These are phyloP conservation scores for Capronia epimyces DNA, from an alignment of 2,329 filamentous ascomycete genomes.

Conservation along the genomic window DNA sequence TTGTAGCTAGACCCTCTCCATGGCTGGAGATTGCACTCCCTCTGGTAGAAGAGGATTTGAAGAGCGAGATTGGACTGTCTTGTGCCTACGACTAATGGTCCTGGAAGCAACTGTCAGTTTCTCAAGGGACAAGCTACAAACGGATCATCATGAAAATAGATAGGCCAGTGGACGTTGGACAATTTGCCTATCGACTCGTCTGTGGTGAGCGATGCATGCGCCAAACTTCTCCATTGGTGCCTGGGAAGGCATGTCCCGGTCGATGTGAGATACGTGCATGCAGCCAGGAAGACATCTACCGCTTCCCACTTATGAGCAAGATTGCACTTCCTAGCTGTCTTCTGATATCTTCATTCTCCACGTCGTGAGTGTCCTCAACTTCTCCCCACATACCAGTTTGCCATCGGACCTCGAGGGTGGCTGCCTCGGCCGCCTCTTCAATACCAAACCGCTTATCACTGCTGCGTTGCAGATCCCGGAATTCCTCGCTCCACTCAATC, in stretches of 20 bases:
- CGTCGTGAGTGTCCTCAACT: slow-evolving; percentile 97
- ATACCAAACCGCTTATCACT: slow-evolving; percentile 59
- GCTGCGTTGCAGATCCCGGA: slow-evolving; percentile 47
- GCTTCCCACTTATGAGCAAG: slow-evolving; percentile 64
- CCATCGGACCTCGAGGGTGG: slow-evolving; percentile 80
- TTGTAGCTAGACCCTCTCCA: no score
- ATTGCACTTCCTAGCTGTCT: slow-evolving; percentile 85
- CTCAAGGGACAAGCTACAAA: no score
- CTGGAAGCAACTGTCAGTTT: no score
- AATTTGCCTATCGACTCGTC: no score
- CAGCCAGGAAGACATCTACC: background rate
- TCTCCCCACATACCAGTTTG: slow-evolving; percentile 91
- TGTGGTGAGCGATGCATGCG: no score
- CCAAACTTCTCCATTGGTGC: background rate
- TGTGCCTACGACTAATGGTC: no score
- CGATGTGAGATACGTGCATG: background rate
- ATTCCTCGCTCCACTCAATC: slow-evolving; percentile 79
- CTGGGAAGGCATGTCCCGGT: background rate
- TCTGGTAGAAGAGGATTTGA: no score
- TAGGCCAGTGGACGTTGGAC: no score
- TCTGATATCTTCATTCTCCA: slow-evolving; percentile 81
- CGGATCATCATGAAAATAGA: no score
- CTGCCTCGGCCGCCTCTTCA: slow-evolving; percentile 71
- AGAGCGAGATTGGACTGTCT: no score
- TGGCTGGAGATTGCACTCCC: no score